These are phyloP conservation scores for Sclerotiophoma versabilis DNA, from an alignment of 2,329 filamentous ascomycete genomes.

Conservation along the genomic window DNA sequence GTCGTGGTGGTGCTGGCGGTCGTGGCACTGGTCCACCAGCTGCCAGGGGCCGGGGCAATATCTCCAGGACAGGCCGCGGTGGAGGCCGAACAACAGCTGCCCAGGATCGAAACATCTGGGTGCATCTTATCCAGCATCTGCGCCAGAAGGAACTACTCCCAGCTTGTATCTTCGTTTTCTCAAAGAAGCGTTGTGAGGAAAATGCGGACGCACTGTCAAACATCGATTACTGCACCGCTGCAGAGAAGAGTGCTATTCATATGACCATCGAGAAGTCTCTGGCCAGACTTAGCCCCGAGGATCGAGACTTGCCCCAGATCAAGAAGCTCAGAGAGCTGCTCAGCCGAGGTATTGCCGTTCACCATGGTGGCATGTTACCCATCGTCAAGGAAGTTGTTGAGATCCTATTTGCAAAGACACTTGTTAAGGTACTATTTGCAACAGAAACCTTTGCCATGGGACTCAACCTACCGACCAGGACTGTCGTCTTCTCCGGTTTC, in stretches of 20 bases:
- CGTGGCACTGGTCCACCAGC: conserved; percentile 63
- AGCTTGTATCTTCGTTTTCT: conserved; percentile 97
- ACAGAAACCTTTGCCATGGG: conserved; percentile 99
- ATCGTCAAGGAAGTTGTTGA: conserved; percentile 99
- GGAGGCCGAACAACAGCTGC: conserved; percentile 88
- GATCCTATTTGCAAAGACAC: conserved; percentile 90
- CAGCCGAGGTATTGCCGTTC: conserved; percentile 88
- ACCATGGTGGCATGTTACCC: conserved; percentile 91
- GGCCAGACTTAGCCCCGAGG: conserved; percentile 87
- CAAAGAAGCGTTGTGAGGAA: conserved; percentile 95
- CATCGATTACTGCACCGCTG: conserved; percentile 90
- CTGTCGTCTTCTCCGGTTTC: conserved; percentile 96
- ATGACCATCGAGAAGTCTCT: conserved; percentile 98
- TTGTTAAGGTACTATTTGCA: conserved; percentile 96
- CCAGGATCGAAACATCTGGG: conserved; percentile 96
- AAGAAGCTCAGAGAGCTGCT: conserved; percentile 84
- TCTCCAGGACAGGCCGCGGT: conserved; percentile 84
- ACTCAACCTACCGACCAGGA: conserved; percentile 91
- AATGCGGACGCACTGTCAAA: conserved; percentile 96
- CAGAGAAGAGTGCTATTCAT: conserved; percentile 95
- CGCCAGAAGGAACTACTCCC: conserved; percentile 87
- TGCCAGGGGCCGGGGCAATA: conserved; percentile 75
- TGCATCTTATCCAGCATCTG: conserved; percentile 90
- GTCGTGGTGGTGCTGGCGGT: conserved; percentile 59
- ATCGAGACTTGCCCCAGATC: conserved; percentile 90